Base-by-base conservation (phyloP, 2,329 filamentous ascomycete species). In the Alternaria ethzedia region DNA sequence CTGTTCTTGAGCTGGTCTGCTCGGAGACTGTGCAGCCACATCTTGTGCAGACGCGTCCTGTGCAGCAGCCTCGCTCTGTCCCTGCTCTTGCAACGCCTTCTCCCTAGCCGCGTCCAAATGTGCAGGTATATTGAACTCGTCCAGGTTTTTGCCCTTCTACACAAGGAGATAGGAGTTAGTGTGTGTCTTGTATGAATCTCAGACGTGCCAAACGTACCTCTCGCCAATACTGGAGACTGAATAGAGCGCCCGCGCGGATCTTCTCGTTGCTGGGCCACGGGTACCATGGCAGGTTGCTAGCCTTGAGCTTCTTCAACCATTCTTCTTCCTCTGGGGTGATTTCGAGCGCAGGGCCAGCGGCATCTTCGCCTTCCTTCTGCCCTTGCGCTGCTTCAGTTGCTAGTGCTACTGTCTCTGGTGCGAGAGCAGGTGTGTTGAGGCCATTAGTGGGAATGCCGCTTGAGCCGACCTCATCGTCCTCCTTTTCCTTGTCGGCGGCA, bases 191-290 rank as follows among this genome's bases (percentile, higher is more conserved):
- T 11, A 8, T 11, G 17, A 11, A 52, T 41, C 6, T 25, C 5
- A 15, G 20, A 17, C 1, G 7, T 52, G 20, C 30, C 30, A 20
- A n/a, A 52, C 49, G 12, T 52, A 52, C 49, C 6, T 72, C 71
- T 25, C 70, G 69, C 57, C 69, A 73, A 36, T 69, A 69, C 44
- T 69, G 67, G 44, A 74, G 50, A n/a, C 72, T 70, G 61, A 69
- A 71, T 45, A 96, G 83, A 2, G 89, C 89, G 36, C 93, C 92
- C 15, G 83, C 82, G 30, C 88, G 86, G 66, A 96, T 92, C 63
- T 88, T 86, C 30, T 90, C 87, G 66, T 92, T 89, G 26, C 83
- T 84, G 0, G 92, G 92, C 92, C 92, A 96, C 1, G 93, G 92
- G 50, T 89, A 85, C 81, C 94, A 96, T 3, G 67, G 60, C 7